phyloP scores from a whole-genome alignment of 2,329 filamentous ascomycete genomes.

The Talaromyces sp. region DNA sequence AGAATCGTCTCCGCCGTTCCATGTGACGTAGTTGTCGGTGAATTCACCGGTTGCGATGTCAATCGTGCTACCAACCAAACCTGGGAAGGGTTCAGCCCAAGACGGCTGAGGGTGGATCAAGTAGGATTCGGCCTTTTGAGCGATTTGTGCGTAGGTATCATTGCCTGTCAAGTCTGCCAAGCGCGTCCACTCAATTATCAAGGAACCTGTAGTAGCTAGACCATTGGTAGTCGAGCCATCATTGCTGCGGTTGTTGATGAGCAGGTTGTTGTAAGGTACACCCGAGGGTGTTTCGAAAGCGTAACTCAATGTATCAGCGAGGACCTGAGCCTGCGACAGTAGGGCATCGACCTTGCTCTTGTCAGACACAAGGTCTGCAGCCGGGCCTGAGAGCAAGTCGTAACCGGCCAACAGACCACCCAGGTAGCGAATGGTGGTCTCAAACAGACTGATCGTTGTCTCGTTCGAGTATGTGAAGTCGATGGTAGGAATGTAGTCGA shows the following conservation, averaged over 20 bases:
- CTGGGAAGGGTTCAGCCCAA: slow-evolving; percentile 67
- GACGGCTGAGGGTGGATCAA: slow-evolving; percentile 64
- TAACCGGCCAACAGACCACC: slow-evolving; percentile 72
- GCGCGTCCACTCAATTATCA: slow-evolving; percentile 80
- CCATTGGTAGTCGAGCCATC: slow-evolving; percentile 60
- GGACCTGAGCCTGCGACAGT: slow-evolving; percentile 61
- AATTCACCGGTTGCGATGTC: slow-evolving; percentile 64
- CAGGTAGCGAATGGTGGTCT: slow-evolving; percentile 86
- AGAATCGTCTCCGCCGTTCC: slow-evolving; percentile 72
- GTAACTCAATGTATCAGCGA: slow-evolving; percentile 70
- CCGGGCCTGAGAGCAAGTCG: slow-evolving; percentile 64
- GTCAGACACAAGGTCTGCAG: slow-evolving; percentile 50
- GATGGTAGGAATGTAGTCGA: slow-evolving; percentile 66
- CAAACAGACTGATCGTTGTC: slow-evolving; percentile 69
- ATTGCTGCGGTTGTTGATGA: slow-evolving; percentile 53
- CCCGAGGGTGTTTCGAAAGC: slow-evolving; percentile 75
- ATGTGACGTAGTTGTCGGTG: slow-evolving; percentile 64
- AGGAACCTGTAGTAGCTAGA: slow-evolving; percentile 70
- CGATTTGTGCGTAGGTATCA: slow-evolving; percentile 60
- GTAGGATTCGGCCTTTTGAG: slow-evolving; percentile 65
- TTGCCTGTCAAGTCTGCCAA: slow-evolving; percentile 72
- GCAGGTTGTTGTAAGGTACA: slow-evolving; percentile 66
- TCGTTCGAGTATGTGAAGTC: slow-evolving; percentile 60
- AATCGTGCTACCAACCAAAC: slow-evolving; percentile 67
- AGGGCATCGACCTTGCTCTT: slow-evolving; percentile 54